phyloP scores from a whole-genome alignment of 1,284 basidiomycete species.

The Tylopilus sp. region DNA sequence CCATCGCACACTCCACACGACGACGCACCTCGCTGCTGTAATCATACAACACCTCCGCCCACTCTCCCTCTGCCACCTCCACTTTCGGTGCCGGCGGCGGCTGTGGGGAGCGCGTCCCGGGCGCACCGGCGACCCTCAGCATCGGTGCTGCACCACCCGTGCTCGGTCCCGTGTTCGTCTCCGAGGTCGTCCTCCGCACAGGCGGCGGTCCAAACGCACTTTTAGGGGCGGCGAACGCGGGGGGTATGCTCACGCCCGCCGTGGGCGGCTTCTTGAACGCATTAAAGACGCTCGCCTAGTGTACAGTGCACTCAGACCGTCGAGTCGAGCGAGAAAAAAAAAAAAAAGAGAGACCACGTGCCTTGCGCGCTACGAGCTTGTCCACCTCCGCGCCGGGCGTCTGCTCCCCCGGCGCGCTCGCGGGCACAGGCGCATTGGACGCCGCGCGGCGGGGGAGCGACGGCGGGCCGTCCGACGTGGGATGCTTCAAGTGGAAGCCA shows the following conservation, averaged over 20 bases:
- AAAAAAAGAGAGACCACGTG: background rate
- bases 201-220: slow-evolving; percentile 59
- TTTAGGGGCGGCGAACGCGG: slow-evolving; percentile 49
- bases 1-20: background rate
- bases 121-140: no score
- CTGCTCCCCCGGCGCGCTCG: background rate
- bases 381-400: slow-evolving; percentile 25
- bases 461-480: background rate
- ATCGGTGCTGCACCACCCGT: no score
- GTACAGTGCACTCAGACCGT: no score
- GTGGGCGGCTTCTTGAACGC: slow-evolving; percentile 28
- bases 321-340: no score
- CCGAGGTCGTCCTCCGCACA: slow-evolving; percentile 37
- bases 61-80: slow-evolving; percentile 56
- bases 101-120: slow-evolving; percentile 19
- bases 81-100: slow-evolving; percentile 38
- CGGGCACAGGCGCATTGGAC: background rate
- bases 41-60: slow-evolving; percentile 76
- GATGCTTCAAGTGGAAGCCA: no score
- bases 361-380: slow-evolving; percentile 31
- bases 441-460: slow-evolving; percentile 38
- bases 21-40: slow-evolving; percentile 60
- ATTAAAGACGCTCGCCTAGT: slow-evolving; percentile 17
- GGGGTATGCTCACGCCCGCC: slow-evolving; percentile 39
- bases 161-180: slow-evolving; percentile 9